phyloP scores from a whole-genome alignment of 139 green algal species.

The Trebouxia sp. region DNA sequence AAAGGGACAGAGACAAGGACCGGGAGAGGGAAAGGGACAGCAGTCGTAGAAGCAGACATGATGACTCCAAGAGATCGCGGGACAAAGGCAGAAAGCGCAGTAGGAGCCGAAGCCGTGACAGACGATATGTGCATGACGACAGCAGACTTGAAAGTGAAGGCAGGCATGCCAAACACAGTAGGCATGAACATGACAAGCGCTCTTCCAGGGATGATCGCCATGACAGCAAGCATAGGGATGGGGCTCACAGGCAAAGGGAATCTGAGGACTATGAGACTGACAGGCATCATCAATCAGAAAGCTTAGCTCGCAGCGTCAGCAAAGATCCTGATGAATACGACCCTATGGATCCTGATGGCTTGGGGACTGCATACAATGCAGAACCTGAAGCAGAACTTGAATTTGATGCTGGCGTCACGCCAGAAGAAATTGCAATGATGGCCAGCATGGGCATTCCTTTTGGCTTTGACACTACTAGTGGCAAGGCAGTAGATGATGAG shows the following conservation, averaged over 20 bases:
- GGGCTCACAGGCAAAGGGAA: not conserved
- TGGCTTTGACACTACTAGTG: slow-evolving; percentile 80
- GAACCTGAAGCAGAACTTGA: slow-evolving; percentile 35
- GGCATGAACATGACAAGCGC: not conserved
- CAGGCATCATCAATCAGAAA: not conserved
- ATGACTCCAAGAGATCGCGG: slow-evolving; percentile 15
- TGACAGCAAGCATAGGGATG: not conserved
- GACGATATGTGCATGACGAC: not conserved
- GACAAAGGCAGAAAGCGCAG: not conserved
- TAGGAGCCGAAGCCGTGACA: slow-evolving; percentile 26
- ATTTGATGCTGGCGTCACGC: slow-evolving; percentile 73
- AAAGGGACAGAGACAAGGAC: slow-evolving; percentile 26
- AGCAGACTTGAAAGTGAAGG: not conserved
- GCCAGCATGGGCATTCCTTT: slow-evolving; percentile 86
- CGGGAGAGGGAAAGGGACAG: slow-evolving; percentile 22
- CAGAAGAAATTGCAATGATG: slow-evolving; percentile 89
- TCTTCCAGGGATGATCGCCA: not conserved
- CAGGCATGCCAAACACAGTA: slow-evolving; percentile 7
- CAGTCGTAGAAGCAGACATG: slow-evolving; percentile 28
- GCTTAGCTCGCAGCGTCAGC: not conserved
- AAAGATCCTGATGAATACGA: slow-evolving; percentile 25
- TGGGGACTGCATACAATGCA: not conserved
- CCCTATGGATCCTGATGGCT: not conserved
- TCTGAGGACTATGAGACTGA: not conserved
- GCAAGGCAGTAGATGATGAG: slow-evolving; percentile 78